phyloP scores from a whole-genome alignment of 192 early-diverging fungal genomes.

The Rhizophagus sp. region DNA sequence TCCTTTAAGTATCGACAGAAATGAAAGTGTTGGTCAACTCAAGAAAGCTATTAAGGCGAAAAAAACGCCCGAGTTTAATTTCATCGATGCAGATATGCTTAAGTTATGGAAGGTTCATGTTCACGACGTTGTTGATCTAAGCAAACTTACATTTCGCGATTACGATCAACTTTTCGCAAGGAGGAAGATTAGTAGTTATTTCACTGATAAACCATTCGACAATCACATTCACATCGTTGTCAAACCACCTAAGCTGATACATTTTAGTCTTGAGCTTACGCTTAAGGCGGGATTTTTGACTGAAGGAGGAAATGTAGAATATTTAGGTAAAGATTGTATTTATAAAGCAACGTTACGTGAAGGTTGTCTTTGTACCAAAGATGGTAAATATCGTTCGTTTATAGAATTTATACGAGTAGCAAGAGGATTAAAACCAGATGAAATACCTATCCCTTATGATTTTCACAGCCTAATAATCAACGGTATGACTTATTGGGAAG shows the following conservation, averaged over 20 bases:
- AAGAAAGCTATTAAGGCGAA: not conserved
- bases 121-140: not conserved
- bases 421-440: constrained; percentile 16
- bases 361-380: constrained; percentile 11
- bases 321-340: constrained; percentile 14
- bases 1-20: not conserved
- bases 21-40: not conserved
- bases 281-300: not conserved
- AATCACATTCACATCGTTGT: constrained; percentile 23
- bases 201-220: constrained; percentile 9
- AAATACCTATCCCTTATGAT: not conserved
- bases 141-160: constrained; percentile 1
- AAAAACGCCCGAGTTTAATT: constrained; percentile 22
- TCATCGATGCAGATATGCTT: constrained; percentile 10
- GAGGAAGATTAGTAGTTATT: constrained; percentile 25
- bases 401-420: constrained; percentile 25
- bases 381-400: constrained; percentile 11
- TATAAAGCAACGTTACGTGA: constrained; percentile 22
- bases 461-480: constrained; percentile 18
- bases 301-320: constrained; percentile 12
- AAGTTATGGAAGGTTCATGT: constrained; percentile 8
- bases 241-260: constrained; percentile 10
- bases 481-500: constrained; percentile 23
- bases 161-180: constrained; percentile 2
- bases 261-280: constrained; percentile 5